Evolutionary conservation across 306 rosid species (phyloP).

Genomic region (Quillaja saponaria): DNA sequence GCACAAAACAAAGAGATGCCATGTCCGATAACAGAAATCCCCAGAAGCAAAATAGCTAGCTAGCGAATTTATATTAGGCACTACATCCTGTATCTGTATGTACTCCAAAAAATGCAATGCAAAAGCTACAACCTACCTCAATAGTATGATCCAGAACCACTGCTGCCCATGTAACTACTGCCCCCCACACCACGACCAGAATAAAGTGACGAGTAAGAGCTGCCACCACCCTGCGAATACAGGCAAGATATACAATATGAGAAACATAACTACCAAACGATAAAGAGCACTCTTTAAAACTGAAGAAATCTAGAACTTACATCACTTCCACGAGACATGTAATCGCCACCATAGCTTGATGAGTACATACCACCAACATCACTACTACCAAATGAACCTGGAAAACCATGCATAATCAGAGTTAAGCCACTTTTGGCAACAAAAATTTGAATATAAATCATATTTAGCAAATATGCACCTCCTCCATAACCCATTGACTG

Average conservation of each 20-base stretch:
- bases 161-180: slow-evolving; percentile 73
- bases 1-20: slow-evolving; percentile 44
- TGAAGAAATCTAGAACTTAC: slow-evolving; percentile 49
- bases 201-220: slow-evolving; percentile 77
- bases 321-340: slow-evolving; percentile 74
- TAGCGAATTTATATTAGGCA: slow-evolving; percentile 3
- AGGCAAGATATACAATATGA: slow-evolving; percentile 12
- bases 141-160: slow-evolving; percentile 86
- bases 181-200: slow-evolving; percentile 73
- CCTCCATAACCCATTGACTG: slow-evolving; percentile 58
- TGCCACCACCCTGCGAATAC: slow-evolving; percentile 67
- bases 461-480: slow-evolving; percentile 44
- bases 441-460: not conserved
- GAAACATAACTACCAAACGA: slow-evolving; percentile 12
- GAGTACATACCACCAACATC: slow-evolving; percentile 76
- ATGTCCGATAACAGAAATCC: slow-evolving; percentile 34
- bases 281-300: not conserved
- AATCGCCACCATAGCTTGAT: slow-evolving; percentile 81
- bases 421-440: slow-evolving; percentile 9
- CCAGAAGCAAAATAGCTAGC: slow-evolving; percentile 28
- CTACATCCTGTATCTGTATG: not conserved
- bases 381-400: slow-evolving; percentile 74
- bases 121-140: slow-evolving; percentile 47
- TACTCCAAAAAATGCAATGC: slow-evolving; percentile 7
- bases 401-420: slow-evolving; percentile 21